Evolutionary conservation across 228 moss, liverwort and hornwort species (phyloP), one percentile per base, ranked within the genome.

Genomic region (Sphagnum fallax): DNA sequence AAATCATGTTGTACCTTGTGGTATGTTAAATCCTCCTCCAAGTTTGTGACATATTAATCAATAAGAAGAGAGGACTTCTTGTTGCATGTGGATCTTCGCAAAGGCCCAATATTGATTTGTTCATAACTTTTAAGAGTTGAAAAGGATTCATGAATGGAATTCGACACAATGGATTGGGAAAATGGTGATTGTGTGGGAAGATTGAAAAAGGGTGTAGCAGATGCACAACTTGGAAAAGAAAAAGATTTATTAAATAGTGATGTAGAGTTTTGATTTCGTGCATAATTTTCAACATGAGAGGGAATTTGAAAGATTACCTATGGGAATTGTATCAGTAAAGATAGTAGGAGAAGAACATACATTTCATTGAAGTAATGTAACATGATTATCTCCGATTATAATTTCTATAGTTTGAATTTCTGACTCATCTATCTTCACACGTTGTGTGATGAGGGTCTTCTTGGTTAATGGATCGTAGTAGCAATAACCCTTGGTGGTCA

Each of bases 41-140:
- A 93, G 63, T 93, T 90, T 77, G 93, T 93, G 10, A 97, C 52
- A 50, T 93, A 93, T 77, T 97, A 91, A 52, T 93, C 93, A 68
- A 97, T 70, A 93, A 91, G 93, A 18, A 97, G 93, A 5, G 98
- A 93, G 4, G 98, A 92, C 77, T 98, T 94, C 48, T 94, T 85
- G 32, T 32, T 32, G 32, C 32, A 1, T 32, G 32, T 32, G 32
- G 32, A 32, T 1, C 32, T 0, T 32, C 1, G 32, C 1, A 32
- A 1, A 32, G 32, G 32, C 32, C 32, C 32, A 32, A 32, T 32
- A 32, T 32, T 32, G 32, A 32, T 32, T 32, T 32, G 32, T 32
- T 32, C 32, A 32, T 1, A 32, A 32, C 32, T 1, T 32, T 32
- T 32, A 1, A 32, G 32, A 32, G 32, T 0, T 32, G 32, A 32